These are phyloP conservation scores for Primulina eburnea DNA, from an alignment of 257 asterid species.

Conservation along the genomic window DNA sequence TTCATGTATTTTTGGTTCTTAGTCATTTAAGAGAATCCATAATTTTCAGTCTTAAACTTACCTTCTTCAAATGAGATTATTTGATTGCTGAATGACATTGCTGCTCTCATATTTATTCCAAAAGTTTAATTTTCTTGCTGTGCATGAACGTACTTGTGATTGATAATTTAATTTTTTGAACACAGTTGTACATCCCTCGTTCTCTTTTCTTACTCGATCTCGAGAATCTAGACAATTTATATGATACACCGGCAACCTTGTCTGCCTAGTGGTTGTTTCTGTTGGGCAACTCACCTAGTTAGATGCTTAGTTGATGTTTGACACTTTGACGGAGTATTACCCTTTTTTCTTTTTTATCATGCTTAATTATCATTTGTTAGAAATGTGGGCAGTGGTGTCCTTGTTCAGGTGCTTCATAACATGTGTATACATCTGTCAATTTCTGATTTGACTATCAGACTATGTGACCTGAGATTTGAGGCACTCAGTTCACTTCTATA, in stretches of 20 bases:
- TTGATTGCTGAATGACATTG: not conserved
- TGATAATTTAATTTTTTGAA: not conserved
- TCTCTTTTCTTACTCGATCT: not conserved
- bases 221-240: not conserved
- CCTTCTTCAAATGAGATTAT: not conserved
- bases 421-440: not conserved
- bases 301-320: not conserved
- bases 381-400: not conserved
- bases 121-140: not conserved
- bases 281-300: not conserved
- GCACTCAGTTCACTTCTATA: not conserved
- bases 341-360: not conserved
- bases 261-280: not conserved
- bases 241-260: not conserved
- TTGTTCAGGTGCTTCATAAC: not conserved
- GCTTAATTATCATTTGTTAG: not conserved
- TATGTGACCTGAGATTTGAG: not conserved
- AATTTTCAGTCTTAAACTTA: not conserved
- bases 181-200: not conserved
- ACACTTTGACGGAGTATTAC: too few species aligned
- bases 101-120: not conserved
- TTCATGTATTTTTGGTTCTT: not conserved
- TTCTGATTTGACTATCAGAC: conserved; percentile 5
- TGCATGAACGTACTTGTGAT: not conserved
- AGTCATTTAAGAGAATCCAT: not conserved